Evolutionary conservation across 2,329 filamentous ascomycete species (phyloP).

Genomic region (Dothidotthia symphoricarpi): DNA sequence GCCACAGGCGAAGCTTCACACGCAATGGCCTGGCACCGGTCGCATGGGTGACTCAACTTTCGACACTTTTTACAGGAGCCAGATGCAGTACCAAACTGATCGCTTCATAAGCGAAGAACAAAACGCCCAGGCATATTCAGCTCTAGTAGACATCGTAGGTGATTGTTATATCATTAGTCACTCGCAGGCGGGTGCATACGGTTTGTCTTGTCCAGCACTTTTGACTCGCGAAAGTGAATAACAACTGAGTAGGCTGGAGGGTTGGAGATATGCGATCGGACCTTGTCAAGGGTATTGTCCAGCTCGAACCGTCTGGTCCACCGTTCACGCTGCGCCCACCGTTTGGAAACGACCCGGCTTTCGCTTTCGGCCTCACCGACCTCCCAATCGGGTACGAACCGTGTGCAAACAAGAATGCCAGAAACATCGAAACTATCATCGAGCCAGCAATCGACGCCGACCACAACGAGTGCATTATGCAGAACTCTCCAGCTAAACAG

Average conservation of each 20-base stretch:
- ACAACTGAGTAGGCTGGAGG: slow-evolving; percentile 35
- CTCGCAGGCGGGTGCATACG: slow-evolving; percentile 49
- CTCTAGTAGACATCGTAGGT: slow-evolving; percentile 46
- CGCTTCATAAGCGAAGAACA: slow-evolving; percentile 29
- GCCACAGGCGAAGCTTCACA: slow-evolving; percentile 46
- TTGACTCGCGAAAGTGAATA: background rate
- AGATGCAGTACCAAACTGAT: slow-evolving; percentile 41
- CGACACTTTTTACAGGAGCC: slow-evolving; percentile 48
- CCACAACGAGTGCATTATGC: slow-evolving; percentile 42
- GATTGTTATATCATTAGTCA: slow-evolving; percentile 50
- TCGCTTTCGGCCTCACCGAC: slow-evolving; percentile 36
- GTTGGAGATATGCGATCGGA: slow-evolving; percentile 52
- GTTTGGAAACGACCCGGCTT: slow-evolving; percentile 2
- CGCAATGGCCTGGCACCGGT: slow-evolving; percentile 44
- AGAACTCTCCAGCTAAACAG: slow-evolving; percentile 43
- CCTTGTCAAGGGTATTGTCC: slow-evolving; percentile 50
- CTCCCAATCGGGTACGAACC: slow-evolving; percentile 37
- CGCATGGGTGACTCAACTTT: slow-evolving; percentile 49
- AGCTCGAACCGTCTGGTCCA: slow-evolving; percentile 55
- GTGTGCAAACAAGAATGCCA: slow-evolving; percentile 20
- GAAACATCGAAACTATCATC: slow-evolving; percentile 20
- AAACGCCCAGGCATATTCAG: slow-evolving; percentile 41
- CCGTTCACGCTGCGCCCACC: slow-evolving; percentile 44
- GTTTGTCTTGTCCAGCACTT: background rate
- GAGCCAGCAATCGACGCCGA: slow-evolving; percentile 24